Evolutionary conservation across 176 grass and related monocot genomes (phyloP).

Genomic region (Canna indica): DNA sequence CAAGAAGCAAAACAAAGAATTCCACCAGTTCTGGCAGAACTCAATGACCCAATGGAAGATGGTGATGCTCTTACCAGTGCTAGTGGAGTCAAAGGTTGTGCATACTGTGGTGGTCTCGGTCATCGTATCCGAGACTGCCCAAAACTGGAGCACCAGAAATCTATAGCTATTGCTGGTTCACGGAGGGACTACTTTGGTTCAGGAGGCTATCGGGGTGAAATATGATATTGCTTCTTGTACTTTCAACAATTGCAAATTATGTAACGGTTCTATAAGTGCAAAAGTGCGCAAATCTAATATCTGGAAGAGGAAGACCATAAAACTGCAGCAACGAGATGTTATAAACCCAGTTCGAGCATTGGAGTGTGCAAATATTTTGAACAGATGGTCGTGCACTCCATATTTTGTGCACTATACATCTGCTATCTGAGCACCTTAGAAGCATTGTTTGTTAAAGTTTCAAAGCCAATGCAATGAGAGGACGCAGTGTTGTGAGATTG

Average conservation of each 20-base stretch:
- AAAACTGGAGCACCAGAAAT: slow-evolving; percentile 84
- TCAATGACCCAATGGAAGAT: slow-evolving; percentile 69
- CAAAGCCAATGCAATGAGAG: no score
- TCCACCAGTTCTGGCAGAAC: slow-evolving; percentile 72
- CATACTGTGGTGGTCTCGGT: slow-evolving; percentile 85
- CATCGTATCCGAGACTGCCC: slow-evolving; percentile 83
- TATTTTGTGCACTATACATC: no score
- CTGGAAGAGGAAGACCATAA: no score
- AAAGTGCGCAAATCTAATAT: no score
- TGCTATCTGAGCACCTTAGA: no score
- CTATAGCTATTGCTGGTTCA: slow-evolving; percentile 68
- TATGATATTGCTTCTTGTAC: slow-evolving; percentile 32
- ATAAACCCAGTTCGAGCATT: no score
- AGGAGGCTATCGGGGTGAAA: slow-evolving; percentile 77
- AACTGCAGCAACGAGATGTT: no score
- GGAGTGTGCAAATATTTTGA: no score
- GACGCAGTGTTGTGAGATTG: neutral
- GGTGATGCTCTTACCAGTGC: slow-evolving; percentile 56
- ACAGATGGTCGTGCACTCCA: no score
- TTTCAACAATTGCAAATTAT: neutral
- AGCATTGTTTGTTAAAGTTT: no score
- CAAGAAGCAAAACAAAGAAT: slow-evolving; percentile 94
- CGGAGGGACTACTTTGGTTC: slow-evolving; percentile 77
- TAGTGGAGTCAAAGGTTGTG: slow-evolving; percentile 86
- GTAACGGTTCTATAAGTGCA: no score